phyloP scores from a whole-genome alignment of 2,329 filamentous ascomycete species.

The Trichoderma hamatum region DNA sequence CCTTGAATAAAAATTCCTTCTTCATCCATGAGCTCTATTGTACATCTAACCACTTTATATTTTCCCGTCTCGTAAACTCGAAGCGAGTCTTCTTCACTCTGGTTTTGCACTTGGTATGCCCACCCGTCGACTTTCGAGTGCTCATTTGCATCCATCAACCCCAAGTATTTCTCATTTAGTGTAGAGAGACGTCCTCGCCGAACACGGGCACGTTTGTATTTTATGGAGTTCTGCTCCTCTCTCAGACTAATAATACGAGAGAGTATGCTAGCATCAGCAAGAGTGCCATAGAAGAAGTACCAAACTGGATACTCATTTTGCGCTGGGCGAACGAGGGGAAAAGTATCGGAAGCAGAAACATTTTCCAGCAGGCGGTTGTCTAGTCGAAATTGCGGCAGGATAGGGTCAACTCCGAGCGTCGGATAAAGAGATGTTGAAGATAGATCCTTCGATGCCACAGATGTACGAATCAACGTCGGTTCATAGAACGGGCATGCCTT shows the following conservation, averaged over 20 bases:
- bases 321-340: not conserved
- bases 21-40: not conserved
- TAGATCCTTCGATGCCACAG: not conserved
- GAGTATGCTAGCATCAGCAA: not conserved
- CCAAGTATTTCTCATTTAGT: not conserved
- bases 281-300: slow-evolving; percentile 1
- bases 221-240: not conserved
- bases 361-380: not conserved
- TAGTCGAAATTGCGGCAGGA: not conserved
- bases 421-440: not conserved
- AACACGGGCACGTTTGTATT: not conserved
- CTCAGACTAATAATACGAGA: not conserved
- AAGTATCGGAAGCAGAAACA: too few relatives aligned
- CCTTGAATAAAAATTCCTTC: not conserved
- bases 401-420: not conserved
- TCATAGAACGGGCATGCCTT: not conserved
- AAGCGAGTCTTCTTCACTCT: not conserved
- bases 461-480: not conserved
- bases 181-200: not conserved
- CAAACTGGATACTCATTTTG: not conserved
- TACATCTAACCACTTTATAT: slow-evolving; percentile 1
- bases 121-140: not conserved
- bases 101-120: not conserved
- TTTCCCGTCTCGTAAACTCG: not conserved
- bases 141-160: not conserved